phyloP scores from a whole-genome alignment of 805 yeast species.

The Yarrowia porcina region DNA sequence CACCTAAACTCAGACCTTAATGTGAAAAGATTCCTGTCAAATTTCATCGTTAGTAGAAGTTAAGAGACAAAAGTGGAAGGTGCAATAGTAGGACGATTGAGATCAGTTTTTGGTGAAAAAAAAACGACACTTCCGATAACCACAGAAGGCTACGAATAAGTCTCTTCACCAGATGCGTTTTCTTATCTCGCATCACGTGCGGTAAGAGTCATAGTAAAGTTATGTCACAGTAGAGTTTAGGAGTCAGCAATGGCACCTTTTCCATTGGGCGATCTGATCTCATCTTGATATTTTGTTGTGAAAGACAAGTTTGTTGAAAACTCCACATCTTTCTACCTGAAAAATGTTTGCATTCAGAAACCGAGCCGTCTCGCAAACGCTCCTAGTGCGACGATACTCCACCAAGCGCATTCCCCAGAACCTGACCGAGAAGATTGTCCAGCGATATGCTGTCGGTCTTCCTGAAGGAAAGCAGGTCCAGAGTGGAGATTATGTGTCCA shows the following conservation, averaged over 20 bases:
- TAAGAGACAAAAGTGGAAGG: no score
- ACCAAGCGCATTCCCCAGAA: slow-evolving; percentile 53
- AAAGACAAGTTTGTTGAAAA: not conserved
- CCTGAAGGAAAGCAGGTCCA: slow-evolving; percentile 71
- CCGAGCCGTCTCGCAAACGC: slow-evolving; percentile 1
- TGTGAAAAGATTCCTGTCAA: not conserved
- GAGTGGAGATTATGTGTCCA: slow-evolving; percentile 92
- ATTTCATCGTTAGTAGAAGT: not conserved
- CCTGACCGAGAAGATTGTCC: slow-evolving; percentile 92
- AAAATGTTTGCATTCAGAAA: slow-evolving; percentile 22
- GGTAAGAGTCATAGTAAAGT: slow-evolving; percentile 21
- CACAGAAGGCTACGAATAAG: no score
- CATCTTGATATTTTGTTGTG: slow-evolving; percentile 4
- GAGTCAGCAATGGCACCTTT: slow-evolving; percentile 14
- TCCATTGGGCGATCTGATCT: slow-evolving; percentile 24
- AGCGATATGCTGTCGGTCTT: slow-evolving; percentile 83
- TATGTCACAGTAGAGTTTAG: slow-evolving; percentile 18
- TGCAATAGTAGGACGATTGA: no score
- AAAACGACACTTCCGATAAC: no score
- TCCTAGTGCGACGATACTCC: slow-evolving; percentile 15
- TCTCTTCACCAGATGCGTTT: not conserved
- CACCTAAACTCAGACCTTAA: slow-evolving; percentile 8
- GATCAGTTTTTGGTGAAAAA: no score
- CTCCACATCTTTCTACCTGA: not conserved
- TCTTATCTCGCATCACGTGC: slow-evolving; percentile 18